These are phyloP conservation scores for Aureobasidium sp. DNA, from an alignment of 2,329 filamentous ascomycete species.

Conservation along the genomic window DNA sequence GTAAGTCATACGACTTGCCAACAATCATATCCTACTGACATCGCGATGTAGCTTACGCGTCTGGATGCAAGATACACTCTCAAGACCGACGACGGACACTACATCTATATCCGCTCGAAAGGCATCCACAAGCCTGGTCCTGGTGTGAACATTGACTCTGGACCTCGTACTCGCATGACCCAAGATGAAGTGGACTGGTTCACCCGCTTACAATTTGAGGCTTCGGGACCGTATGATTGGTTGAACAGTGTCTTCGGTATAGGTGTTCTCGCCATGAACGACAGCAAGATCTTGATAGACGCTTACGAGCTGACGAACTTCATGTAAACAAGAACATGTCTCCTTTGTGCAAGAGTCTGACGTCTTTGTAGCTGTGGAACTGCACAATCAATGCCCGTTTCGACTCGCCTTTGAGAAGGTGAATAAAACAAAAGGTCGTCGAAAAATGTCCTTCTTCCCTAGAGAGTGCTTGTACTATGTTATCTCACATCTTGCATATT, in stretches of 20 bases:
- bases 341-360: neutral
- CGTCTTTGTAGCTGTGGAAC: neutral
- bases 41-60: slow-evolving; percentile 15
- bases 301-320: slow-evolving; percentile 20
- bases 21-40: neutral
- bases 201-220: slow-evolving; percentile 19
- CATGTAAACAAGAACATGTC: neutral
- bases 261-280: slow-evolving; percentile 18
- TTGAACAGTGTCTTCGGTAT: slow-evolving; percentile 18
- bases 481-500: neutral
- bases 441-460: neutral
- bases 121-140: slow-evolving; percentile 15
- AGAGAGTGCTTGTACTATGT: neutral
- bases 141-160: neutral
- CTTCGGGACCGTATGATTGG: slow-evolving; percentile 18
- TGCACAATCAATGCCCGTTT: no score
- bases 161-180: slow-evolving; percentile 11
- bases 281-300: slow-evolving; percentile 19
- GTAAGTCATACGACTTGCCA: neutral
- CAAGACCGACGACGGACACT: slow-evolving; percentile 17
- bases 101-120: slow-evolving; percentile 18
- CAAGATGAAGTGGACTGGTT: slow-evolving; percentile 20
- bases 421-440: neutral
- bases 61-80: slow-evolving; percentile 19
- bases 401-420: neutral